phyloP scores from a whole-genome alignment of 2,329 filamentous ascomycete genomes.

The Aspergillus sp. region DNA sequence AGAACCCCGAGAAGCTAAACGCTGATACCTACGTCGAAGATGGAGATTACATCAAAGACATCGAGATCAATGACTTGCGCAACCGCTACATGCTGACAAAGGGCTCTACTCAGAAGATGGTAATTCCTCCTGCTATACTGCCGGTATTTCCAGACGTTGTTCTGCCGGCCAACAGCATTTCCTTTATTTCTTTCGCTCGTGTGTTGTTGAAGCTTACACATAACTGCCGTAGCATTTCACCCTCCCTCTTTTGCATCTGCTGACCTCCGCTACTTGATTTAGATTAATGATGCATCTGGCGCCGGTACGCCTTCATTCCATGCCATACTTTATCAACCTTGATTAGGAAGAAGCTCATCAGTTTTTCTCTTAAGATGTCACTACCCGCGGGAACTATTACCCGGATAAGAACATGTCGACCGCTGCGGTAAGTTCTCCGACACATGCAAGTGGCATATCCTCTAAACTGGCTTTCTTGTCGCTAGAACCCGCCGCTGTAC shows the following conservation, averaged over 20 bases:
- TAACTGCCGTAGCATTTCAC: conserved; percentile 50
- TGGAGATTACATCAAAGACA: conserved; percentile 96
- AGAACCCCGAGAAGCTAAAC: conserved; percentile 54
- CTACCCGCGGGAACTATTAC: conserved; percentile 90
- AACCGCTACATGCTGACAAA: conserved; percentile 97
- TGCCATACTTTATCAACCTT: conserved; percentile 37
- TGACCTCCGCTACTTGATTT: conserved; percentile 78
- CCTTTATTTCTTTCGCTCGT: conserved; percentile 22
- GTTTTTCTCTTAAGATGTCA: conserved; percentile 77
- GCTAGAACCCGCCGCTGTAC: conserved; percentile 84
- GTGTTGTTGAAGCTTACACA: conserved; percentile 60
- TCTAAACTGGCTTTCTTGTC: no score
- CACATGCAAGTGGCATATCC: neutral
- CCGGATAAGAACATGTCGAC: conserved; percentile 98
- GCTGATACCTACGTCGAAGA: conserved; percentile 89
- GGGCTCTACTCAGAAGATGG: conserved; percentile 96
- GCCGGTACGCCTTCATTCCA: conserved; percentile 72
- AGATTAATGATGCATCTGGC: conserved; percentile 99
- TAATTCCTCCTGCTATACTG: conserved; percentile 73
- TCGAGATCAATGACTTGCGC: conserved; percentile 94
- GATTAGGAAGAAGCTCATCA: conserved; percentile 52
- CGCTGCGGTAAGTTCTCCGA: conserved; percentile 58
- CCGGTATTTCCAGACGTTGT: conserved; percentile 52
- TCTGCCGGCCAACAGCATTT: conserved; percentile 28
- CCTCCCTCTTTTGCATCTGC: conserved; percentile 75